Percentiles rank a stretch among this genome's conserved stretches.
phyloP scores from a whole-genome alignment of 2,329 filamentous ascomycete genomes.

The Cladophialophora psammophila region DNA sequence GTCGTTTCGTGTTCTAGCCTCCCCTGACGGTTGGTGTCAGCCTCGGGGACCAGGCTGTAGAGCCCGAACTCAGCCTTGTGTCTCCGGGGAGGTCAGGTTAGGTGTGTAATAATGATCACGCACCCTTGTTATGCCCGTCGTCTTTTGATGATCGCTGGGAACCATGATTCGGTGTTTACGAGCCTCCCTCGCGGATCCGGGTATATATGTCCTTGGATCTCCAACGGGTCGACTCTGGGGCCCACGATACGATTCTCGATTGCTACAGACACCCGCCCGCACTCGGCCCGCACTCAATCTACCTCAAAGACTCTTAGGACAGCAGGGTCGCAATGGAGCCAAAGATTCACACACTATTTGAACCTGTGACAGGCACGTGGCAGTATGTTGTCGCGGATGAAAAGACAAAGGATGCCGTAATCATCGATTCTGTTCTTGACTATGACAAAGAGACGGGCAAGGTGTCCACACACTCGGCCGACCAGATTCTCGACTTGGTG shows the following conservation, averaged over 20 bases:
- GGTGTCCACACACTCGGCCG: slow-evolving; percentile 62
- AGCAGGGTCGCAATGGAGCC: background rate
- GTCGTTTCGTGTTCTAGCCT: background rate
- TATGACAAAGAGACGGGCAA: slow-evolving; percentile 56
- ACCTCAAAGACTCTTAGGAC: background rate
- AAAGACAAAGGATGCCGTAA: slow-evolving; percentile 55
- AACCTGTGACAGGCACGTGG: slow-evolving; percentile 61
- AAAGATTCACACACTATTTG: slow-evolving; percentile 43
- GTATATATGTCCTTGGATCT: background rate
- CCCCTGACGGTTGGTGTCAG: background rate
- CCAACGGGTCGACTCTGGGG: background rate
- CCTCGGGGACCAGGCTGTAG: background rate
- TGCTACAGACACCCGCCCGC: background rate
- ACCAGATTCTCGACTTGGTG: slow-evolving; percentile 58
- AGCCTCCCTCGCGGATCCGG: background rate
- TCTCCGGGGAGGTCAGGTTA: background rate
- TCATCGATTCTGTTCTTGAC: slow-evolving; percentile 70
- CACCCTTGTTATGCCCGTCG: too few relatives aligned
- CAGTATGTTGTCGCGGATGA: slow-evolving; percentile 69
- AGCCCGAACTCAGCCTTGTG: background rate
- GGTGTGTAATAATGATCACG: too few relatives aligned
- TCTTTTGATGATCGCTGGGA: background rate
- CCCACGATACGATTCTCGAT: background rate
- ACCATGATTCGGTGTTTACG: background rate
- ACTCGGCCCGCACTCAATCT: background rate